These are phyloP conservation scores for Corynespora cassiicola DNA, from an alignment of 2,329 filamentous ascomycete genomes.

Conservation along the genomic window DNA sequence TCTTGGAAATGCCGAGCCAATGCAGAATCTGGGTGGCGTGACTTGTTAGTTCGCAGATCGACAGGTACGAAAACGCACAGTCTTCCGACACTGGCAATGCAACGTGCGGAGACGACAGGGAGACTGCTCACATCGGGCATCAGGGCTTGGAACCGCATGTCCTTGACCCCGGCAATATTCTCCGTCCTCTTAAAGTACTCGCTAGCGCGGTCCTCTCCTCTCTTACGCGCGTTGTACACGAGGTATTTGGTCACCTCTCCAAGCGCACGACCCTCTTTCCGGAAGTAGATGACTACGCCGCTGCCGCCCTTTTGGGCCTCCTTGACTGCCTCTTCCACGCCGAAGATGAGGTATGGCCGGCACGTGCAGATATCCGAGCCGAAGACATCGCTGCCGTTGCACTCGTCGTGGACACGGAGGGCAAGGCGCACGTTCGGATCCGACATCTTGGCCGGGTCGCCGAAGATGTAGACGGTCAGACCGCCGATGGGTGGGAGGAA, in stretches of 20 bases:
- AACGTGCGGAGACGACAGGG: neutral
- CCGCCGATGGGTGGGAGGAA: conserved; percentile 96
- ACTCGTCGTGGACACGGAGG: conserved; percentile 85
- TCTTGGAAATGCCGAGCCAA: conserved; percentile 98
- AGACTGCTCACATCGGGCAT: conserved; percentile 76
- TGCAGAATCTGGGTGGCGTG: conserved; percentile 70
- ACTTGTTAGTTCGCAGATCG: conserved; percentile 16
- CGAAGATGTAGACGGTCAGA: conserved; percentile 95
- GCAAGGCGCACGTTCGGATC: conserved; percentile 82
- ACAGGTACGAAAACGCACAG: conserved; percentile 9
- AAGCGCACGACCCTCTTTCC: conserved; percentile 92
- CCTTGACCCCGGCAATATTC: conserved; percentile 94
- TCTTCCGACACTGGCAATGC: neutral
- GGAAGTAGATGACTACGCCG: conserved; percentile 97
- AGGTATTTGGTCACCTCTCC: conserved; percentile 92
- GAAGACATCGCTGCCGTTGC: conserved; percentile 97
- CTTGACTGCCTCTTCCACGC: conserved; percentile 96
- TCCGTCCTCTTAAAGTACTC: conserved; percentile 98
- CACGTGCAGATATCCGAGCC: conserved; percentile 98
- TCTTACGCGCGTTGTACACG: conserved; percentile 81
- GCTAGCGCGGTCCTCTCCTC: conserved; percentile 77
- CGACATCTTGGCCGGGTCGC: conserved; percentile 91
- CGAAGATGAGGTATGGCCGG: conserved; percentile 92
- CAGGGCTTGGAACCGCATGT: conserved; percentile 96
- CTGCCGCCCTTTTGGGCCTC: conserved; percentile 93